Evolutionary conservation across 2,329 filamentous ascomycete genomes (phyloP).

Genomic region (Ophidiomyces ophidiicola): DNA sequence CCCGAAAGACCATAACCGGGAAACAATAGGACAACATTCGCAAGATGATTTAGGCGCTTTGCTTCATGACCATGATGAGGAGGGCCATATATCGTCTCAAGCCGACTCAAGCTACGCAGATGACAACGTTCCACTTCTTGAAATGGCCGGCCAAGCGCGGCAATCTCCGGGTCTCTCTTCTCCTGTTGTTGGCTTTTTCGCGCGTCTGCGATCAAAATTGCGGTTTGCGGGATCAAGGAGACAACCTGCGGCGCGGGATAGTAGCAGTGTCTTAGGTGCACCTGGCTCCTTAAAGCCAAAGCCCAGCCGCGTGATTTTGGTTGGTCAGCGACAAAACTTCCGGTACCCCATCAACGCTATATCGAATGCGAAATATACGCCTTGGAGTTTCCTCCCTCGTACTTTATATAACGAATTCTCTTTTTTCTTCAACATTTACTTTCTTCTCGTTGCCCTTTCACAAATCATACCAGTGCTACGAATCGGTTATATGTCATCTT

Average conservation of each 20-base stretch:
- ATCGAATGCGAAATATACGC: slow-evolving; percentile 95
- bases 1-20: slow-evolving; percentile 22
- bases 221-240: slow-evolving; percentile 52
- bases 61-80: slow-evolving; percentile 50
- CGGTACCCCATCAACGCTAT: slow-evolving; percentile 82
- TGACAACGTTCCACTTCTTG: slow-evolving; percentile 65
- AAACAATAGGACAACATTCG: slow-evolving; percentile 25
- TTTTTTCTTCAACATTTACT: slow-evolving; percentile 99
- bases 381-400: slow-evolving; percentile 82
- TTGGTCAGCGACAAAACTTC: slow-evolving; percentile 59
- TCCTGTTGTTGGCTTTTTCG: slow-evolving; percentile 29
- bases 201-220: slow-evolving; percentile 42
- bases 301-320: slow-evolving; percentile 60
- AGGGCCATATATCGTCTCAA: slow-evolving; percentile 46
- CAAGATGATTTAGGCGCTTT: slow-evolving; percentile 53
- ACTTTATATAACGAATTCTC: slow-evolving; percentile 98
- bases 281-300: slow-evolving; percentile 23
- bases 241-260: slow-evolving; percentile 28
- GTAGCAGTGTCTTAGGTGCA: slow-evolving; percentile 9
- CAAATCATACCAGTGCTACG: slow-evolving; percentile 80
- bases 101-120: slow-evolving; percentile 46
- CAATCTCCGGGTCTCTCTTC: slow-evolving; percentile 23
- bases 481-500: slow-evolving; percentile 90
- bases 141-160: slow-evolving; percentile 33
- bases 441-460: slow-evolving; percentile 84